These are phyloP conservation scores for Aspergillus baeticus DNA, from an alignment of 495 filamentous ascomycete genomes.

Conservation along the genomic window DNA sequence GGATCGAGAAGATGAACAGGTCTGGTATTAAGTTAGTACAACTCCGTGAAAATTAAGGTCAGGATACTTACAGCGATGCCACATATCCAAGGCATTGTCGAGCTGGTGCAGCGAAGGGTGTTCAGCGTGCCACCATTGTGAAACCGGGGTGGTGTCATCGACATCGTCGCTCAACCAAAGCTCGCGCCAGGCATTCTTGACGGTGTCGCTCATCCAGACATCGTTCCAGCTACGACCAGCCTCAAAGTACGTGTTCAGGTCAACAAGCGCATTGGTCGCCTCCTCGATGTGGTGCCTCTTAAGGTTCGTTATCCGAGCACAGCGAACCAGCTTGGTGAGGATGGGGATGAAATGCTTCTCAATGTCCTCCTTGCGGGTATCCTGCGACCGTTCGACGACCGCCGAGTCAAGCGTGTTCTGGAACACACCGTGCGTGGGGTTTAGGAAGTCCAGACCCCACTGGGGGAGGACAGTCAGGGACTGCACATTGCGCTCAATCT, in stretches of 20 bases:
- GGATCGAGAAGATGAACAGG: conserved; percentile 66
- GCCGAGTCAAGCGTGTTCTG: conserved; percentile 59
- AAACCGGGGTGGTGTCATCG: conserved; percentile 46
- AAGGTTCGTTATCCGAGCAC: conserved; percentile 50
- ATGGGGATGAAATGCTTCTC: conserved; percentile 59
- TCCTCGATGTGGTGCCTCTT: conserved; percentile 49
- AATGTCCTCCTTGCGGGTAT: conserved; percentile 50
- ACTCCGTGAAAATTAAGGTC: neutral
- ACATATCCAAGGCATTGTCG: conserved; percentile 55
- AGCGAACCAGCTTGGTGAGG: conserved; percentile 53
- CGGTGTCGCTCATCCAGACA: conserved; percentile 59
- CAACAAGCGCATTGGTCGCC: conserved; percentile 54
- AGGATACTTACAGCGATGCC: conserved; percentile 45
- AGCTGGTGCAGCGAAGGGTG: conserved; percentile 56
- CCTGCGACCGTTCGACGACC: conserved; percentile 52
- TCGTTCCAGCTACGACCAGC: conserved; percentile 58
- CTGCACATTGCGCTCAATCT: conserved; percentile 62
- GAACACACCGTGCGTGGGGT: conserved; percentile 60
- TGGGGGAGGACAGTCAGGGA: conserved; percentile 62
- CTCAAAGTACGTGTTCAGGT: conserved; percentile 60
- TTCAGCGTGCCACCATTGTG: conserved; percentile 54
- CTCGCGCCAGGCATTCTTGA: conserved; percentile 56
- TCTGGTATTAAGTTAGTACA: conserved; percentile 20
- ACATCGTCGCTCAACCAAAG: conserved; percentile 58
- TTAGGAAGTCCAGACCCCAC: conserved; percentile 63